Evolutionary conservation across 2,329 filamentous ascomycete species (phyloP), one percentile per base, ranked within the genome.

Genomic region (Aspergillus ochraceus): DNA sequence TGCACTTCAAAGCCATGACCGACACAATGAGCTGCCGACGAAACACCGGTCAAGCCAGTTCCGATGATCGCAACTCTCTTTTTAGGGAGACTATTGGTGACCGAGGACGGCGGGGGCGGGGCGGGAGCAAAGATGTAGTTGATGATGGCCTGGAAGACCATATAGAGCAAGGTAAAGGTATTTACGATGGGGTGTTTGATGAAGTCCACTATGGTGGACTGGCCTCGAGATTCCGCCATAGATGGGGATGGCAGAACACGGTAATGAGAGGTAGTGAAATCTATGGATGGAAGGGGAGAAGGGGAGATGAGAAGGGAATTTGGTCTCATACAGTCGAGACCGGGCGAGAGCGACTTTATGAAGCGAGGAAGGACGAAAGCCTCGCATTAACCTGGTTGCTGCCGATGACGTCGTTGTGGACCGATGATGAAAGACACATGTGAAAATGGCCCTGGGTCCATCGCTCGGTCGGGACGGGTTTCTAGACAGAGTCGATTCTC

Each of bases 1-100:
- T 84, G 83, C 6, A 92, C 89, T 63, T 95, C 90, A 66, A 94
- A 94, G 49, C 91, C 91, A 84, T 95, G 90, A 1, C 91, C 91
- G 39, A 93, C 86, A 70, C 90, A 92, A 72, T 96, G 91, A 1
- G 90, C 87, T 0, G 92, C 92, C 8, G 90, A 86, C 1, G 90
- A 91, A 2, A 95, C 87, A 45, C 85, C 85, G 4, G 91, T 95
- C 57, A 96, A 81, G 1, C 89, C 88, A 29, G 88, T 86, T 2
- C 89, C 88, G 64, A 91, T 87, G 32, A 91, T 80, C 2, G 88
- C 89, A 58, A 91, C 81, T 60, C 83, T 87, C 14, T 90, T 72
- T n/a, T 61, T 66, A 2, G 70, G 67, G 9, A 68, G 88, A 29
- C 88, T 80, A 12, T 78, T 77, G n/a, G 90, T 77, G 6, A 80